A percentile compares a stretch with the other conserved stretches of the same genome.
Conservation (phyloP, 2,329 filamentous ascomycete genomes). For the Ceratocystis variospora region DNA sequence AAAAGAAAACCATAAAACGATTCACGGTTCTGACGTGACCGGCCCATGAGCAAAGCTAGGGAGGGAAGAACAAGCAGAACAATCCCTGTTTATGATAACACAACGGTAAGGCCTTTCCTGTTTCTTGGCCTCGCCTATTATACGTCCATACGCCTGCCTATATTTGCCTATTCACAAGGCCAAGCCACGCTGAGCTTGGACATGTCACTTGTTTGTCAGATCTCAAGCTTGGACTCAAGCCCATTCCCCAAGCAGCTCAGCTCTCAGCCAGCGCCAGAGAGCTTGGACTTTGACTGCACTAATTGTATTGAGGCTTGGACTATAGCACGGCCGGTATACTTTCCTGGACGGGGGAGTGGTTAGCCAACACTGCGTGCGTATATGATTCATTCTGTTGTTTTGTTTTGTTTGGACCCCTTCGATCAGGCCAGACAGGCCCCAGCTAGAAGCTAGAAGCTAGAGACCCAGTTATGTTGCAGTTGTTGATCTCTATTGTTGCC, state of each 20-base stretch:
- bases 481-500: neutral
- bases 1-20: too few relatives aligned
- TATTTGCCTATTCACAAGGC: neutral
- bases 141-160: neutral
- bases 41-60: too few relatives aligned
- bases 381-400: neutral
- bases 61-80: too few relatives aligned
- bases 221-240: neutral
- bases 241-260: neutral
- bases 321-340: neutral
- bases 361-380: too few relatives aligned
- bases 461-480: neutral
- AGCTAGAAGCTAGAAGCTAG: neutral
- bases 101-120: too few relatives aligned
- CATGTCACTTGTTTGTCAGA: conserved; percentile 9
- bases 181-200: neutral
- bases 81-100: too few relatives aligned
- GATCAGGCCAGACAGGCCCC: neutral
- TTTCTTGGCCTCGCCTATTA: too few relatives aligned
- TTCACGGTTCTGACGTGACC: neutral
- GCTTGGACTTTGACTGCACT: neutral
- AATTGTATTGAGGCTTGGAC: conserved; percentile 1
- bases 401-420: conserved; percentile 5
- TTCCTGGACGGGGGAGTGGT: neutral
- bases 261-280: neutral